Evolutionary conservation across 1,139 yeast genomes (phyloP).

Genomic region (Hemisphaericaspora xylanilytica): DNA sequence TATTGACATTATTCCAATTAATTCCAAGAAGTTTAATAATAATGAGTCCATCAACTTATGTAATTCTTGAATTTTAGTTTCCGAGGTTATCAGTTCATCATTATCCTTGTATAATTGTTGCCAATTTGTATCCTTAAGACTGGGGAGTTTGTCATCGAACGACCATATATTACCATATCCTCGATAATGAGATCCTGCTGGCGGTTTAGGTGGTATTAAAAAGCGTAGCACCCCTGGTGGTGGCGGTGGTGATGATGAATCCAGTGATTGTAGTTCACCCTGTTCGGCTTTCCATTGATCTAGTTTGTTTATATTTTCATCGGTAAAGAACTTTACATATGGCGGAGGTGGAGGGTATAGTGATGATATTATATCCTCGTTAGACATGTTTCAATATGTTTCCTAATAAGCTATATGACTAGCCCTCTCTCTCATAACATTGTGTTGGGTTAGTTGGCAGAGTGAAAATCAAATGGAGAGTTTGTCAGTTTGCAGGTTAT

Average conservation of each 20-base stretch:
- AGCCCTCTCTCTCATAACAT: too few relatives aligned
- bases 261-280: too few relatives aligned
- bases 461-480: too few relatives aligned
- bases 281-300: conserved; percentile 19
- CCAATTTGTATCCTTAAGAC: conserved; percentile 65
- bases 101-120: conserved; percentile 56
- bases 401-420: too few relatives aligned
- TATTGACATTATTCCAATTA: conserved; percentile 67
- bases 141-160: conserved; percentile 66
- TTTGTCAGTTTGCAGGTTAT: background rate
- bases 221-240: conserved; percentile 47
- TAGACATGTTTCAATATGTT: conserved; percentile 3
- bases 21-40: conserved; percentile 67
- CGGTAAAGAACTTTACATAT: conserved; percentile 64
- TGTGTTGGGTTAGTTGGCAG: too few relatives aligned
- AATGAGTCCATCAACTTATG: conserved; percentile 69
- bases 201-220: conserved; percentile 65
- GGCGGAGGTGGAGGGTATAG: conserved; percentile 89
- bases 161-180: conserved; percentile 86
- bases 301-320: conserved; percentile 49
- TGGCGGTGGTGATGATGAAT: background rate
- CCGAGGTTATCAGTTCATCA: conserved; percentile 48
- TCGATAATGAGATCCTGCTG: conserved; percentile 59
- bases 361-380: conserved; percentile 53
- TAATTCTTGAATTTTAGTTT: conserved; percentile 59